Base-by-base conservation (phyloP, 257 asterid genomes). In the Solanum virginianum region DNA sequence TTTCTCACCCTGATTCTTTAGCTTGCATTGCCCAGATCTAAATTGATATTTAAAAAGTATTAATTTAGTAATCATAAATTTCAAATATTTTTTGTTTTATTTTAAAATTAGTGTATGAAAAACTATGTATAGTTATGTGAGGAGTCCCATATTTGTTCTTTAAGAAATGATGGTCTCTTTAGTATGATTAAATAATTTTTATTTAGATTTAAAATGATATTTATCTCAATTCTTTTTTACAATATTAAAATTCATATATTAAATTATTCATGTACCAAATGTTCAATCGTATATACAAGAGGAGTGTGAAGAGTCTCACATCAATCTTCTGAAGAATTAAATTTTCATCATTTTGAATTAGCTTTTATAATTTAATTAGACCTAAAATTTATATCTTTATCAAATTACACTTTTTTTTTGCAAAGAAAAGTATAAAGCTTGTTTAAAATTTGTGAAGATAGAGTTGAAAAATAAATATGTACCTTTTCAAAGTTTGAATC, bases 251-350 rank as follows among this genome's bases (percentile, higher is more conserved):
- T 5, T 3, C 0, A 0, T 4, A 60, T 60, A 60, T 60, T n/a
- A n/a, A 2, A 60, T n/a, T n/a, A 1, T 60, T 1, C 16, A n/a
- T 0, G 8, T 0, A 60, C 10, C 0, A 60, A 1, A n/a, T 59
- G 8, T 4, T 0, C 0, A 12, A n/a, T 59, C 1, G 9, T 1
- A 0, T n/a, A 15, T 0, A 0, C 10, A 10, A n/a, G 3, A 29
- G 22, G 10, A 10, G 15, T 59, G 66, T 4, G 66, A 60, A 10
- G 32, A n/a, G 8, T n/a, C 0, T n/a, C 3, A 0, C 8, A 60
- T 60, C 47, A 10, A 10, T 6, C 29, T 20, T 9, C 20, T 20
- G 1, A 20, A 7, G 13, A 2, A 22, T 59, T 1, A 20, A 3
- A 20, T 20, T 1, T 2, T 10, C 1, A 20, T 24, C 6, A 6